Percentiles rank a stretch among this genome's conserved stretches.
These are phyloP conservation scores for Silene noctiflora DNA, from an alignment of 179 eudicot genomes.

Conservation along the genomic window DNA sequence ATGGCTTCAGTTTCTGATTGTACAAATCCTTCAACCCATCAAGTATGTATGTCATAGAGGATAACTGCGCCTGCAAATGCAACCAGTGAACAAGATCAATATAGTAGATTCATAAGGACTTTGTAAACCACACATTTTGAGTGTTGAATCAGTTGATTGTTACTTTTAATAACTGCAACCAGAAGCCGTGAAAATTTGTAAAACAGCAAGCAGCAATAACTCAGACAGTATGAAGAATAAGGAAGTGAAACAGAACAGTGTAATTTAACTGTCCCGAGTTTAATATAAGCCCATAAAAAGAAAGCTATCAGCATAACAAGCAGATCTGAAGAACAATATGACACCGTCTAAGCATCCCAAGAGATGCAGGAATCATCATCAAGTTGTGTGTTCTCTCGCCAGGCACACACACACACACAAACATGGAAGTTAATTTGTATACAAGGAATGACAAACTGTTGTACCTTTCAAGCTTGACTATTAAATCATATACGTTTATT, in stretches of 20 bases:
- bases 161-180: background rate
- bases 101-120: background rate
- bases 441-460: background rate
- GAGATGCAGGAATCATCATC: background rate
- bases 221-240: background rate
- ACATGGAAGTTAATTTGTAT: background rate
- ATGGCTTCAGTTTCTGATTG: conserved; percentile 71
- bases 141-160: background rate
- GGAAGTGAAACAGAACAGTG: background rate
- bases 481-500: background rate
- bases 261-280: background rate
- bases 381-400: background rate
- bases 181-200: background rate
- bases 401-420: background rate
- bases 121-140: background rate
- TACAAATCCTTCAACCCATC: conserved; percentile 84
- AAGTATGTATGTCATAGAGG: conserved; percentile 57
- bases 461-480: background rate
- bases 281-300: background rate
- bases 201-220: background rate
- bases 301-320: background rate
- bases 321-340: background rate
- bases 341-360: background rate
- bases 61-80: conserved; percentile 29
- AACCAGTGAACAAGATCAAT: conserved; percentile 18